phyloP scores from a whole-genome alignment of 2,329 filamentous ascomycete genomes.

The Paraconiothyrium sp. region DNA sequence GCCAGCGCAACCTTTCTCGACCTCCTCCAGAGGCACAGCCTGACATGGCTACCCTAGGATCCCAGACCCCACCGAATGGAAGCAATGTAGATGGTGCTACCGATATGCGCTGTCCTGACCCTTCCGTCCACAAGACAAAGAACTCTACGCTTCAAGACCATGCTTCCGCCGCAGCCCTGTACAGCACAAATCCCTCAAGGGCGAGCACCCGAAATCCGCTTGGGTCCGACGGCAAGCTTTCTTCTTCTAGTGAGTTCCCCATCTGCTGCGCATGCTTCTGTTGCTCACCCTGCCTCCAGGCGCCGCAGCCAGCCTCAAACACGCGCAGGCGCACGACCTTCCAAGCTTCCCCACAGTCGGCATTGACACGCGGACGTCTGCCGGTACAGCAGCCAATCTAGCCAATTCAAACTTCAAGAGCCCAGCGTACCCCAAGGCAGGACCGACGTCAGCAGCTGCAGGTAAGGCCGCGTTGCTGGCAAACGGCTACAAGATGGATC shows the following conservation, averaged over 20 bases:
- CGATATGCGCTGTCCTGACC: slow-evolving; percentile 53
- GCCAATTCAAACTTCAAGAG: slow-evolving; percentile 76
- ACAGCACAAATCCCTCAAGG: slow-evolving; percentile 57
- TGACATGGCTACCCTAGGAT: slow-evolving; percentile 39
- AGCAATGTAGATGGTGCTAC: slow-evolving; percentile 1
- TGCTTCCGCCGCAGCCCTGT: slow-evolving; percentile 70
- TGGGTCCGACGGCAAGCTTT: slow-evolving; percentile 64
- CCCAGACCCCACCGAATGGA: slow-evolving; percentile 31
- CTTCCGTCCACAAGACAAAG: slow-evolving; percentile 52
- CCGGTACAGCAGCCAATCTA: slow-evolving; percentile 76
- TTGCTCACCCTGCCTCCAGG: slow-evolving; percentile 52
- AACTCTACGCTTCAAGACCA: slow-evolving; percentile 54
- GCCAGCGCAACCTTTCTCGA: slow-evolving; percentile 4
- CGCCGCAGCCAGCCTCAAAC: slow-evolving; percentile 71
- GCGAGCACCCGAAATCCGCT: slow-evolving; percentile 50
- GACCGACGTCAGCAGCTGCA: slow-evolving; percentile 64
- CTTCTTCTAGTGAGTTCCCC: slow-evolving; percentile 62
- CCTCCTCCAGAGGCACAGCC: slow-evolving; percentile 18
- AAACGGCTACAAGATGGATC: slow-evolving; percentile 69
- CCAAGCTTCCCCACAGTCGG: slow-evolving; percentile 78
- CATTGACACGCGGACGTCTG: slow-evolving; percentile 67
- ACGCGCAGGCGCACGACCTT: slow-evolving; percentile 76
- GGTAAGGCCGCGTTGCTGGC: slow-evolving; percentile 67
- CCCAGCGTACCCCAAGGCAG: slow-evolving; percentile 72
- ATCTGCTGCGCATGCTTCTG: slow-evolving; percentile 5